Conservation (phyloP, 805 yeast species). For the Wickerhamomyces hampshirensis region DNA sequence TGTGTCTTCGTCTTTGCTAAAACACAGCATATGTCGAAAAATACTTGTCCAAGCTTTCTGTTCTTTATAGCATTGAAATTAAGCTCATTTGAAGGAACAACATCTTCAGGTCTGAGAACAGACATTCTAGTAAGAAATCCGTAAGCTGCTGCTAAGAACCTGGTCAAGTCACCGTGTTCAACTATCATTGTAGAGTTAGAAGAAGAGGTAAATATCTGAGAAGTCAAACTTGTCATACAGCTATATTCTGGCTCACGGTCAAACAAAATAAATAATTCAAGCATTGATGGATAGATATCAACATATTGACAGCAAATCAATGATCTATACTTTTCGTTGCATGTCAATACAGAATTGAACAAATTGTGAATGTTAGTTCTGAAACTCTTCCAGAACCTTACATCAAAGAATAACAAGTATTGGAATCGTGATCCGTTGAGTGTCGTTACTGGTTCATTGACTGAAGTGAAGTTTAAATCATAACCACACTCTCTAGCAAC, state of each 20-base stretch:
- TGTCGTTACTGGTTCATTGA: not conserved
- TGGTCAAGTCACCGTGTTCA: slow-evolving; percentile 57
- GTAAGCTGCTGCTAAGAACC: slow-evolving; percentile 57
- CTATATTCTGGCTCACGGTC: slow-evolving; percentile 82
- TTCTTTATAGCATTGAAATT: slow-evolving; percentile 42
- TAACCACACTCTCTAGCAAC: slow-evolving; percentile 46
- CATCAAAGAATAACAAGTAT: slow-evolving; percentile 51
- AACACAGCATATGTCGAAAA: slow-evolving; percentile 74
- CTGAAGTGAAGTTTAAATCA: slow-evolving; percentile 13
- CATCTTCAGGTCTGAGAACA: slow-evolving; percentile 39
- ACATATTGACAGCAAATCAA: slow-evolving; percentile 75
- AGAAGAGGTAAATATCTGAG: slow-evolving; percentile 79
- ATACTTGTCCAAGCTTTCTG: slow-evolving; percentile 72
- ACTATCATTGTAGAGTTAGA: slow-evolving; percentile 61
- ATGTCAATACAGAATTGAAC: slow-evolving; percentile 58
- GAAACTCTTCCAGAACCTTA: slow-evolving; percentile 64
- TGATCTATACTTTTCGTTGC: slow-evolving; percentile 50
- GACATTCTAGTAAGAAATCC: slow-evolving; percentile 55
- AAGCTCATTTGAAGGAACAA: slow-evolving; percentile 26
- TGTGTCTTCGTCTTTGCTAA: slow-evolving; percentile 63
- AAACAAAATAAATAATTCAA: slow-evolving; percentile 59
- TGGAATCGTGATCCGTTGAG: slow-evolving; percentile 39
- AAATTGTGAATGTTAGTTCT: slow-evolving; percentile 57
- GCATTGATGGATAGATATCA: slow-evolving; percentile 72
- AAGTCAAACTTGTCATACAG: slow-evolving; percentile 62